Base-by-base conservation (phyloP, 2,329 filamentous ascomycete genomes). In the Aspergillus sp. region DNA sequence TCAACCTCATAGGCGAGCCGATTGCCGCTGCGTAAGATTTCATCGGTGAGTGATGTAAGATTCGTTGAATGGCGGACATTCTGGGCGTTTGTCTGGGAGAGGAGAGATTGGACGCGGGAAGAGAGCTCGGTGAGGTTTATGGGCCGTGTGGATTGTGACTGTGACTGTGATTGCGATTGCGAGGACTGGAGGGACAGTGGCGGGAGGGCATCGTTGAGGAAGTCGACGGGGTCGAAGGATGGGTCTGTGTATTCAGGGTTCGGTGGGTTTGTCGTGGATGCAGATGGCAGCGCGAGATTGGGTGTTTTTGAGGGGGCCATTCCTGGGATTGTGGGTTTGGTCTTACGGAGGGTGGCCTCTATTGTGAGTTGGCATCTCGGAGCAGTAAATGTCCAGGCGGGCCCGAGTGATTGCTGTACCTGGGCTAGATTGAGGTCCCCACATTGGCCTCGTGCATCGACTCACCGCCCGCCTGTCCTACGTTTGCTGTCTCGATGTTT, bases 1-100 rank as follows among this genome's bases (percentile, higher is more conserved):
- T 98, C 93, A 18, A 98, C 93, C 75, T 98, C 91, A 70, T 99
- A 99, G 18, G 93, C 91, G 56, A 99, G 79, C 4, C 93, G 84
- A 62, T 90, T 91, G 24, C 93, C 91, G 68, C 91, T 93, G 56
- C 95, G 85, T 60, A 99, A 76, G 62, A 99, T 98, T 65, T 98
- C 95, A 73, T 99, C 93, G 11, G 95, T 97, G 58, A 98, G 80
- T 68, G 93, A 88, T 32, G 92, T 96, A 57, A 99, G 82, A 45
- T 87, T 90, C 53, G 83, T 86, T 13, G 92, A 91, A 7, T 97
- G 80, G 45, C 92, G 85, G 17, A 91, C 89, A 2, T 92, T 96
- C 71, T 97, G 91, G 8, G 91, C 89, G 69, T 90, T 96, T 68
- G 98, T 85, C 68, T 93, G 90, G 1, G 92, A 90, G 47, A 97